Evolutionary conservation across 1,139 yeast genomes (phyloP).

Genomic region (Taphrina pruni): DNA sequence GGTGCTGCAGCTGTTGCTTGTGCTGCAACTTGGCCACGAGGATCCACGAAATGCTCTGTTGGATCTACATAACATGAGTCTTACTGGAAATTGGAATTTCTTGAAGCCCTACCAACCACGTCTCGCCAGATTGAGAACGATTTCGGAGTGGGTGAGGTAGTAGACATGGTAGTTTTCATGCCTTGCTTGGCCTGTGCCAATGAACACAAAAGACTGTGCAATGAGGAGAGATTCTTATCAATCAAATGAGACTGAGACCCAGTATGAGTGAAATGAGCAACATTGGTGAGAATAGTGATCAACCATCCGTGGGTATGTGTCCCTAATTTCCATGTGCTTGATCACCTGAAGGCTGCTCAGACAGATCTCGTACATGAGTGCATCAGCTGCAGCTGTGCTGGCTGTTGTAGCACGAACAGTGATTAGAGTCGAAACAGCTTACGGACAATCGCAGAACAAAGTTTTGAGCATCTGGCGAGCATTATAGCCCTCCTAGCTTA

Average conservation of each 20-base stretch:
- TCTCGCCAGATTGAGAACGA: conserved; percentile 25
- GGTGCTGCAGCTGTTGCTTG: neutral
- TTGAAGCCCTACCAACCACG: neutral
- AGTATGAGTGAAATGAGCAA: too few relatives aligned
- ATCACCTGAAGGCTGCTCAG: too few relatives aligned
- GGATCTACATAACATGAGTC: neutral
- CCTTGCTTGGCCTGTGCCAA: neutral
- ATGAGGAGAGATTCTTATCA: too few relatives aligned
- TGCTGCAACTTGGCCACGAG: neutral
- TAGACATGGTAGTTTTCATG: neutral
- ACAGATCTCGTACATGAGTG: too few relatives aligned
- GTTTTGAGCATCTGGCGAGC: too few relatives aligned
- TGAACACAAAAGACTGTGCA: neutral
- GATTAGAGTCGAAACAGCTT: too few relatives aligned
- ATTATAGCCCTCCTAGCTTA: too few relatives aligned
- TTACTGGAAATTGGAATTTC: neutral
- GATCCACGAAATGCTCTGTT: neutral
- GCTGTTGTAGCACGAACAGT: too few relatives aligned
- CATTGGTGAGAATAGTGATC: neutral
- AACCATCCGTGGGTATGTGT: neutral
- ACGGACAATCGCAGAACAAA: too few relatives aligned
- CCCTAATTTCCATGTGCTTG: neutral
- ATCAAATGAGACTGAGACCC: too few relatives aligned
- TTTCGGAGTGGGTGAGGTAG: neutral
- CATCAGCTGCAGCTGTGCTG: too few relatives aligned